Base-by-base conservation (phyloP, 306 rosid species). In the Dalbergia cultrata region DNA sequence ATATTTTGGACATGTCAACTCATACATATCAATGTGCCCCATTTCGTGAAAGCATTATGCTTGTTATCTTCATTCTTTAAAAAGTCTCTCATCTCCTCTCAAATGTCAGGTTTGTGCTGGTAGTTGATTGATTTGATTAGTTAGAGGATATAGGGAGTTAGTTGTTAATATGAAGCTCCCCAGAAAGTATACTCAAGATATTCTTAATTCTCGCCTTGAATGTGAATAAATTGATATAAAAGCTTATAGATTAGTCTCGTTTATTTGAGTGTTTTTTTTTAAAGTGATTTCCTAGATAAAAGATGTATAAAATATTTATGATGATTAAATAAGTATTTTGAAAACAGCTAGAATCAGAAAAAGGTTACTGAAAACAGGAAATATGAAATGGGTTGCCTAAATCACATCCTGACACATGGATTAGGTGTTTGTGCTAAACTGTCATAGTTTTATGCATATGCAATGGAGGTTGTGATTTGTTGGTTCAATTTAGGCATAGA, bases 321-420 rank as follows among this genome's bases (percentile, higher is more conserved):
- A 7, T 37, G 7, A 37, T 4, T 0, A 37, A 37, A 37, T 37
- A 37, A 43, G 49, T 9, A 7, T 43, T 9, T 43, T 43, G 49
- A 43, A 43, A 43, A 37, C 9, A 9, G 9, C 49, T 43, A 43
- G 9, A 7, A 43, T 43, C 2, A 7, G 8, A 9, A 57, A 58
- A 54, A 6, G 16, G 7, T 13, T 37, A 37, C 16, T 75, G 17
- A 69, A 71, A 78, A 26, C 35, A 81, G 18, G n/a, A 35, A 33
- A 3, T 5, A 63, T 80, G 74, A 53, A 33, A 34, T 70, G 13
- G 41, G 72, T 67, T 54, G 70, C 35, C 70, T 67, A 66, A 67
- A 34, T 67, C 70, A 31, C 76, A 35, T 35, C 49, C 21, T 50
- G 58, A 16, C 70, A 33, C 22, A 18, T 17, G 9, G 66, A 37